Evolutionary conservation across 2,329 filamentous ascomycete genomes (phyloP), one percentile per base, ranked within the genome.

Genomic region (Falciphora oryzae): DNA sequence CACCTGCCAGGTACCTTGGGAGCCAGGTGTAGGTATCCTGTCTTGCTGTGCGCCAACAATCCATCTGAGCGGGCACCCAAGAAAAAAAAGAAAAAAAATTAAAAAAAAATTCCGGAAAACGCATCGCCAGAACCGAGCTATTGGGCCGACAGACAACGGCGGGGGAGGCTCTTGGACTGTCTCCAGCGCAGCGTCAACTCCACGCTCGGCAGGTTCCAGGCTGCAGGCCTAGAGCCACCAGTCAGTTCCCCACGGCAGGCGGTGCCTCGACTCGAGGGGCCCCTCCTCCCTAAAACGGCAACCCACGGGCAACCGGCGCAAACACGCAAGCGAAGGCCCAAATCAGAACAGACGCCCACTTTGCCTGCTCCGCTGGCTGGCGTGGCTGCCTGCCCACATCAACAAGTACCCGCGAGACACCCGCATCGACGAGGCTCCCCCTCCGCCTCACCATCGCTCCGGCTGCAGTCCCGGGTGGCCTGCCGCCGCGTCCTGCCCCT

Each of bases 181-280:
- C 29, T 29, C 29, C 29, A 29, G 29, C 29, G 6, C 29, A 29
- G 29, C 38, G 31, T 32, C 4, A 11, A 32, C 14, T 44, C 18
- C 16, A 50, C 5, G 16, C 38, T 50, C 38, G 38, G 38, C 38
- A 50, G 38, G 38, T 22, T 50, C 38, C 38, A 50, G 38, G 16
- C 38, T 50, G 38, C 38, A 50, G 16, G 38, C 38, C 38, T 16
- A 50, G 38, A 53, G 8, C 44, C 44, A 53, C 44, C 44, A 25
- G 44, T 53, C 44, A 53, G 44, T 53, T 53, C 44, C 44, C 44
- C 44, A 53, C 44, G 44, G 44, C 44, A 53, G 44, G 44, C 44
- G n/a, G 22, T 25, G 44, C 44, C 22, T 53, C 44, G 22, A 53
- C 44, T 53, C 44, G 44, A 18, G 10, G 32, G 13, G 44, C 44